Evolutionary conservation across 495 filamentous ascomycete species (phyloP).

Genomic region (Podospora comata): DNA sequence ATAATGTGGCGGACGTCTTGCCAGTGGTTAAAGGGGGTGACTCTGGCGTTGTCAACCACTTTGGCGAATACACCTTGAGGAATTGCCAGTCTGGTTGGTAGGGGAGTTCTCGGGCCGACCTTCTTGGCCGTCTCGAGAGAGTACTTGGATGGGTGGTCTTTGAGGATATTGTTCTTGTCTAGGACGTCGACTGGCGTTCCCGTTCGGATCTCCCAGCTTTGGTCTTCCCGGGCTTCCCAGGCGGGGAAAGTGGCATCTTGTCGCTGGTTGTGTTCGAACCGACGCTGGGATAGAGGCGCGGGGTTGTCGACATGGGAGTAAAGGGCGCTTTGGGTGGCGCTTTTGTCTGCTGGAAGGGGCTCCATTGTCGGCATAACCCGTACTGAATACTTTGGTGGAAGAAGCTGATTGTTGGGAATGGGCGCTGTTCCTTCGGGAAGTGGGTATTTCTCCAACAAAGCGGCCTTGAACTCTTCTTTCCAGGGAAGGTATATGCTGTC

Average conservation of each 20-base stretch:
- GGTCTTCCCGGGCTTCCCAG: conserved; percentile 12
- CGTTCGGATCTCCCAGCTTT: conserved; percentile 13
- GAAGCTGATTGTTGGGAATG: conserved; percentile 70
- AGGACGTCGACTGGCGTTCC: conserved; percentile 26
- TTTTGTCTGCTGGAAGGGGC: neutral
- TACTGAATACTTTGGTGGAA: conserved; percentile 79
- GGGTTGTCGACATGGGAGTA: conserved; percentile 23
- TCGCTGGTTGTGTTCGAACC: conserved; percentile 11
- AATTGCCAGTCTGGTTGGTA: conserved; percentile 52
- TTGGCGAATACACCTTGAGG: conserved; percentile 44
- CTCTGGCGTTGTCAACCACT: conserved; percentile 58
- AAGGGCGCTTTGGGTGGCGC: conserved; percentile 20
- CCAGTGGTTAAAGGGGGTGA: conserved; percentile 78
- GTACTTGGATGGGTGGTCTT: conserved; percentile 37
- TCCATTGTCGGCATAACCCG: conserved; percentile 33
- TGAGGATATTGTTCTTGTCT: conserved; percentile 36
- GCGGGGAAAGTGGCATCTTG: conserved; percentile 8
- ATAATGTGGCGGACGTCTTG: conserved; percentile 86
- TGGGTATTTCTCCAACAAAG: conserved; percentile 65
- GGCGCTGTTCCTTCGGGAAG: conserved; percentile 61
- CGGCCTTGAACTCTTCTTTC: conserved; percentile 60
- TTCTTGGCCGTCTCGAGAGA: conserved; percentile 16
- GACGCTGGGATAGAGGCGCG: conserved; percentile 8
- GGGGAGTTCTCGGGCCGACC: conserved; percentile 29
- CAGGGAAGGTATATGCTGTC: conserved; percentile 82